Conservation (phyloP, 2,329 filamentous ascomycete species). For the Ceratocystis eucalypticola region DNA sequence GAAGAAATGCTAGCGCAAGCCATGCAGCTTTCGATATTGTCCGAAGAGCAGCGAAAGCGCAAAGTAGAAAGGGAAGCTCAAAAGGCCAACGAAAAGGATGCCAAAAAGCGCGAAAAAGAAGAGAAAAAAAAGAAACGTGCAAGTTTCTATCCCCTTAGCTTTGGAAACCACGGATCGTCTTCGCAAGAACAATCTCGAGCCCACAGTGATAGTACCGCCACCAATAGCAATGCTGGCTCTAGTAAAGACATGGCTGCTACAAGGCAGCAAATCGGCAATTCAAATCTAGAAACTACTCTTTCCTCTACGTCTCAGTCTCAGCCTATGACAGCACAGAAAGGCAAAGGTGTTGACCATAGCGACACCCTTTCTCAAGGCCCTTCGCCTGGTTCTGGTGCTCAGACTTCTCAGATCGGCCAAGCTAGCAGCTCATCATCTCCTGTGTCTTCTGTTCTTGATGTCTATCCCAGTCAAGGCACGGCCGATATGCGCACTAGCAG, state of each 20-base stretch:
- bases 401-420: slow-evolving; percentile 57
- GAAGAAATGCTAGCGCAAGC: slow-evolving; percentile 99
- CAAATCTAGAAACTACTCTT: slow-evolving; percentile 40
- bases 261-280: slow-evolving; percentile 32
- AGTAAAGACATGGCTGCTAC: slow-evolving; percentile 37
- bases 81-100: slow-evolving; percentile 63
- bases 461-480: slow-evolving; percentile 31
- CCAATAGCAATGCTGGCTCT: background rate
- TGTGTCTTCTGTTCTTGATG: slow-evolving; percentile 54
- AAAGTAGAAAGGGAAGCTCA: slow-evolving; percentile 68
- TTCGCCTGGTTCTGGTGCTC: slow-evolving; percentile 10
- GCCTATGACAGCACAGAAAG: slow-evolving; percentile 37
- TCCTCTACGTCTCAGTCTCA: slow-evolving; percentile 23
- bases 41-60: slow-evolving; percentile 81
- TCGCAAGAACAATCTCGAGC: background rate
- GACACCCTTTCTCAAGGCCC: slow-evolving; percentile 1
- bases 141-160: slow-evolving; percentile 29
- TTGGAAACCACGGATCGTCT: slow-evolving; percentile 27
- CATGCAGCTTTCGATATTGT: slow-evolving; percentile 75
- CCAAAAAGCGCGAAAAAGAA: slow-evolving; percentile 78
- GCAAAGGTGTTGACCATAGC: slow-evolving; percentile 53
- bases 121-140: slow-evolving; percentile 66
- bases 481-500: slow-evolving; percentile 43
- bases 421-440: slow-evolving; percentile 79
- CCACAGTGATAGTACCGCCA: background rate